Percentiles rank a stretch among this genome's conserved stretches.
phyloP scores from a whole-genome alignment of 2,329 filamentous ascomycete genomes.

The Chaetomiaceae sp. region DNA sequence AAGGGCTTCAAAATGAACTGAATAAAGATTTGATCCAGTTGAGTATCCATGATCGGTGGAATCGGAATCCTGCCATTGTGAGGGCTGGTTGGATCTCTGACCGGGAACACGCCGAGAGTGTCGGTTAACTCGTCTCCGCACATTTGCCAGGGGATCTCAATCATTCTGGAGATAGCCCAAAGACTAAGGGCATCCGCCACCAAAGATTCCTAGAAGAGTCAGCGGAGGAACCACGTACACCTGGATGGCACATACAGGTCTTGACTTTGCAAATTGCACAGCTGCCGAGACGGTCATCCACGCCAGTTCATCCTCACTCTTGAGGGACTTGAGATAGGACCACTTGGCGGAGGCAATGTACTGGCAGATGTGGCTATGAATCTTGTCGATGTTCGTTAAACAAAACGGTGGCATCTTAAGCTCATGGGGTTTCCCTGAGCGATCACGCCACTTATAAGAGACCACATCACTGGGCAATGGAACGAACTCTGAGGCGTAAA shows the following conservation, averaged over 20 bases:
- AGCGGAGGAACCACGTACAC: not conserved
- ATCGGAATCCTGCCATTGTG: constrained; percentile 22
- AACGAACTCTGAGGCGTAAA: constrained; percentile 25
- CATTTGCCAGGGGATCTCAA: constrained; percentile 27
- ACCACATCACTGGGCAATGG: constrained; percentile 22
- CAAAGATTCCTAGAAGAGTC: constrained; percentile 16
- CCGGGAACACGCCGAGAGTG: constrained; percentile 17
- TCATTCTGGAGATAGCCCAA: constrained; percentile 25
- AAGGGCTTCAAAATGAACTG: constrained; percentile 18
- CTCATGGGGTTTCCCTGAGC: constrained; percentile 2
- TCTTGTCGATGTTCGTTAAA: constrained; percentile 20
- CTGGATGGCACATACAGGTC: constrained; percentile 9
- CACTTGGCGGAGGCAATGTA: constrained; percentile 21
- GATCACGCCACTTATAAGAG: constrained; percentile 22
- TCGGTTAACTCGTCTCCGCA: constrained; percentile 23
- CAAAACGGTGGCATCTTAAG: constrained; percentile 23
- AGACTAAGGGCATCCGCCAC: constrained; percentile 19
- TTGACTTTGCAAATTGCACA: constrained; percentile 15
- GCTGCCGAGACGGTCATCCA: constrained; percentile 20
- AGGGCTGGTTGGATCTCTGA: constrained; percentile 17
- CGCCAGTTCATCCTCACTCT: constrained; percentile 13
- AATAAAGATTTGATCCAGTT: constrained; percentile 26
- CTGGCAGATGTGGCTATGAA: constrained; percentile 14
- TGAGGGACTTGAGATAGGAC: constrained; percentile 17
- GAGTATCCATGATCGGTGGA: constrained; percentile 27